Base-by-base conservation (phyloP, 2,329 filamentous ascomycete genomes). In the Lachnellula willkommii region DNA sequence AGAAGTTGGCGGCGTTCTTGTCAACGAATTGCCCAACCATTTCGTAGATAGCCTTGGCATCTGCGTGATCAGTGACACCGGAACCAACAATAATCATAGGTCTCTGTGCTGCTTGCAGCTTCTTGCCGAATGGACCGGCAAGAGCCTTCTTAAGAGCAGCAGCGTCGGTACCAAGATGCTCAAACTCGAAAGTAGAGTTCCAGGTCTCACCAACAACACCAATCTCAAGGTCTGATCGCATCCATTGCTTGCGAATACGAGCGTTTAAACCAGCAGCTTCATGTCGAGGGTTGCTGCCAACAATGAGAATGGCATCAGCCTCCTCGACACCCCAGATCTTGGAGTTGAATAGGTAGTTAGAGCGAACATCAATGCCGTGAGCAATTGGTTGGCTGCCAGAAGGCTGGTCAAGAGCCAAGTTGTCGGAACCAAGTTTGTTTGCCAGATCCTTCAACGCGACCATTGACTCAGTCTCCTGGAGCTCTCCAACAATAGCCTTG, bases 71-170 rank as follows among this genome's bases (percentile, higher is more conserved):
- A 35, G 89, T 90, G 57, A 94, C 89, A 68, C 87, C 90, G 64
- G 91, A 96, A 63, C 94, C 94, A 55, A 97, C 85, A 58, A 99
- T 87, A 69, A 99, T 96, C 91, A 99, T 96, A 52, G 94, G 94
- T 66, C 84, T 87, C 82, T 96, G 88, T 46, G 94, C 92, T 52
- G 82, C 77, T 68, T 88, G 82, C 53, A 99, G 84, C 77, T 92
- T 95, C 83, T 96, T 92, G 72, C 93, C 93, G 70, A 96, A 99
- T 35, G 85, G 79, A 42, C 94, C 93, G 51, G 88, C 78, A 55
- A 99, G 84, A 47, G 89, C 89, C 67, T 85, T 81, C 81, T 97
- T 96, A 36, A 99, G 79, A 56, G 91, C 84, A 35, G 83, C 83
- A 59, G 88, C 81, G 72, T 93, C 89, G 51, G 80, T 77, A 63